Conservation (phyloP, 1,139 yeast species). For the Candida albicans region DNA sequence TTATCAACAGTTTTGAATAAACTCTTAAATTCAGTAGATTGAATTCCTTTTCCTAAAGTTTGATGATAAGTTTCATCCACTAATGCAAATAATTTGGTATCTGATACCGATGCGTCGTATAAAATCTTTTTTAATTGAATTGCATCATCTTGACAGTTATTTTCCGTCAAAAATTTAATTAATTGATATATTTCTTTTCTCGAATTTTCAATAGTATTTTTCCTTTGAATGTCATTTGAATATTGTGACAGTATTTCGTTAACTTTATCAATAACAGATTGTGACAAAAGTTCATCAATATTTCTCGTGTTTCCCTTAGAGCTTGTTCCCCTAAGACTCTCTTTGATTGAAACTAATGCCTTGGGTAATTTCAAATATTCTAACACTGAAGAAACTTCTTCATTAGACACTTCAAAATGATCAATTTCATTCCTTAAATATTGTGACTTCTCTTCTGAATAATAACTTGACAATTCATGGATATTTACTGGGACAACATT, state of each 20-base stretch:
- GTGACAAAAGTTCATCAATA: constrained; percentile 16
- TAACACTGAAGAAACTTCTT: constrained; percentile 73
- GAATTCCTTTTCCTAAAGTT: constrained; percentile 34
- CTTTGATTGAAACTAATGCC: constrained; percentile 57
- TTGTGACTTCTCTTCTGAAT: constrained; percentile 87
- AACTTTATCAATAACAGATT: constrained; percentile 21
- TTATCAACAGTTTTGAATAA: constrained; percentile 22
- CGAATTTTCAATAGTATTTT: constrained; percentile 22
- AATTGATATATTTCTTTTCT: constrained; percentile 43
- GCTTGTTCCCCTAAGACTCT: constrained; percentile 12
- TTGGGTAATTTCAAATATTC: constrained; percentile 79
- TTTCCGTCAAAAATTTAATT: constrained; percentile 41
- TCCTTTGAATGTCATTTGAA: constrained; percentile 25
- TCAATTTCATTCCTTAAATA: constrained; percentile 75
- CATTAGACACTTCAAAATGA: constrained; percentile 72
- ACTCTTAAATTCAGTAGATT: constrained; percentile 30
- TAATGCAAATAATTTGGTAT: constrained; percentile 50
- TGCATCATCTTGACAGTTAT: constrained; percentile 47
- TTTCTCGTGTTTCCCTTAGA: too few species aligned
- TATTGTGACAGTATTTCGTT: constrained; percentile 27
- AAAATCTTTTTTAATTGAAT: constrained; percentile 62
- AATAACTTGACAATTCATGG: constrained; percentile 82
- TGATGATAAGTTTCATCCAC: constrained; percentile 28
- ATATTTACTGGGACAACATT: constrained; percentile 84
- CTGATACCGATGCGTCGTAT: constrained; percentile 68